These are phyloP conservation scores for Panicum hallii DNA, from an alignment of 202 grass and related monocot genomes.

Conservation along the genomic window DNA sequence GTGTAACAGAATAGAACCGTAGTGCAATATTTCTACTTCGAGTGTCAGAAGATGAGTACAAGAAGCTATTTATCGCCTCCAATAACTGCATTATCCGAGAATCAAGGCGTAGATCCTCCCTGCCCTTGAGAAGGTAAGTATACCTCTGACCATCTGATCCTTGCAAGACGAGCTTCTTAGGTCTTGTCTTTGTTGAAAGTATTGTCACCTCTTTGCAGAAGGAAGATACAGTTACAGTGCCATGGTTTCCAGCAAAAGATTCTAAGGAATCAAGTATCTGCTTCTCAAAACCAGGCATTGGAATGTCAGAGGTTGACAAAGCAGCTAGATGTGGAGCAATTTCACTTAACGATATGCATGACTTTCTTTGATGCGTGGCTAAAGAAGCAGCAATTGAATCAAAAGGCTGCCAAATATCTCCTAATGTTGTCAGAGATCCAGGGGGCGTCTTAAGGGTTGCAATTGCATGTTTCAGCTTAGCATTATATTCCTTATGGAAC, in stretches of 20 bases:
- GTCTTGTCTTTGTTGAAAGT: constrained; percentile 98
- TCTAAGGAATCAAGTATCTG: constrained; percentile 69
- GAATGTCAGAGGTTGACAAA: constrained; percentile 91
- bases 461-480: constrained; percentile 81
- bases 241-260: constrained; percentile 56
- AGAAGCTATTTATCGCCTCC: constrained; percentile 86
- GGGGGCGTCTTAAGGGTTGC: constrained; percentile 78
- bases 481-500: constrained; percentile 87
- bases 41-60: constrained; percentile 66
- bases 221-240: constrained; percentile 74
- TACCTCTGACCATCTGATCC: constrained; percentile 95
- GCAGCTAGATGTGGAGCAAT: constrained; percentile 82
- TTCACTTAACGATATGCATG: constrained; percentile 80
- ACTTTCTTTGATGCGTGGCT: constrained; percentile 81
- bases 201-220: constrained; percentile 85
- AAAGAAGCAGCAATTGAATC: constrained; percentile 85
- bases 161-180: constrained; percentile 88
- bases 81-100: constrained; percentile 95
- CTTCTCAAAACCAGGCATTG: constrained; percentile 99
- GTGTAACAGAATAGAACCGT: constrained; percentile 93
- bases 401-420: constrained; percentile 90
- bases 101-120: constrained; percentile 98
- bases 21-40: constrained; percentile 69
- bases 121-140: constrained; percentile 97
- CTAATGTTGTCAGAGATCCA: constrained; percentile 68